Conservation (phyloP, 2,329 filamentous ascomycete species). For the Xylariales sp. region DNA sequence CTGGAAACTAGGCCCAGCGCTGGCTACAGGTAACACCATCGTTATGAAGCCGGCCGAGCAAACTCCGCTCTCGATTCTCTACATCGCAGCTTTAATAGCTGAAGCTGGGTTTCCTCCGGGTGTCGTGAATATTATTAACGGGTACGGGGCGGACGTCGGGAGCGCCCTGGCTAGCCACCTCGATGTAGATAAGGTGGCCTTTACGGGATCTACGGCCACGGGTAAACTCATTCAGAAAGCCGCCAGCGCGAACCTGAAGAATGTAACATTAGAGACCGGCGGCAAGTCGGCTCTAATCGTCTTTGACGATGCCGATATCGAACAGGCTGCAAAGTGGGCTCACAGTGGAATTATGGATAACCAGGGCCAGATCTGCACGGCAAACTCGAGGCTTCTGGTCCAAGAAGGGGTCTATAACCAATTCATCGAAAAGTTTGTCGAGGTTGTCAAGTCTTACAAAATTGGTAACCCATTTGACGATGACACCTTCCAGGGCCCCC, state of each 20-base stretch:
- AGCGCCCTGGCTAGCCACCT: constrained; percentile 63
- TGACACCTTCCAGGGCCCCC: constrained; percentile 2
- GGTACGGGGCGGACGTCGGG: constrained; percentile 64
- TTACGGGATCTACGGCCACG: constrained; percentile 70
- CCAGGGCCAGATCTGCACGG: constrained; percentile 12
- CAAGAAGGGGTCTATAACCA: constrained; percentile 13
- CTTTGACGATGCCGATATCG: constrained; percentile 52
- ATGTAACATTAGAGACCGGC: constrained; percentile 50
- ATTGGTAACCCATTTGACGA: constrained; percentile 16
- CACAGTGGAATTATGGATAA: constrained; percentile 8
- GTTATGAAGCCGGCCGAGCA: constrained; percentile 59
- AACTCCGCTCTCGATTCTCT: constrained; percentile 54
- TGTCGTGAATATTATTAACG: constrained; percentile 73
- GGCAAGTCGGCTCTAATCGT: constrained; percentile 51
- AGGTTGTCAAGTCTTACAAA: constrained; percentile 9
- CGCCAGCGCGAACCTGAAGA: constrained; percentile 52
- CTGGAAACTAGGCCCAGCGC: constrained; percentile 51
- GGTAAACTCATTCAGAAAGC: constrained; percentile 65
- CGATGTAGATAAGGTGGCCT: constrained; percentile 71
- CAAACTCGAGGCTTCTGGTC: constrained; percentile 10
- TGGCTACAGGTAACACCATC: constrained; percentile 57
- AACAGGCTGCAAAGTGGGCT: constrained; percentile 42
- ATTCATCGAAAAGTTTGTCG: constrained; percentile 15
- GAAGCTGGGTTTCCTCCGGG: constrained; percentile 73
- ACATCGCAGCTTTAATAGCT: no score